Conservation (phyloP, 2,329 filamentous ascomycete genomes). For the Ambrosiella xylebori region DNA sequence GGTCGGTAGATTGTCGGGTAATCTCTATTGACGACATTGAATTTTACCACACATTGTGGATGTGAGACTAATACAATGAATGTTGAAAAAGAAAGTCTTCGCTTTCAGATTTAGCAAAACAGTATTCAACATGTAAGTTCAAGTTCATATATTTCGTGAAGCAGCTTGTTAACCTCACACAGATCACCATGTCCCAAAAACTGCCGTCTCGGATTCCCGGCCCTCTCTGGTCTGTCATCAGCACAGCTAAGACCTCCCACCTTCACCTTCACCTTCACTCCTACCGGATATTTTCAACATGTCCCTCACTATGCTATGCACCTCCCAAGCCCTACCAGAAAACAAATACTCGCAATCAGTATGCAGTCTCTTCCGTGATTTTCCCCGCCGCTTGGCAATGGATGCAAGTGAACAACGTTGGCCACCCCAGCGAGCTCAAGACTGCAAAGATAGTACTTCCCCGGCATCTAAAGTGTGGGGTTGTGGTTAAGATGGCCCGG, state of each 20-base stretch:
- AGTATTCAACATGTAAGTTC: no score
- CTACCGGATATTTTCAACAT: not conserved
- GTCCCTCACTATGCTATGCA: not conserved
- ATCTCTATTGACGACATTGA: not conserved
- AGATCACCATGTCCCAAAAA: not conserved
- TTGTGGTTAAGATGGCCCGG: constrained; percentile 7
- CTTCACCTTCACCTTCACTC: not conserved
- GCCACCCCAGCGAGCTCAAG: not conserved
- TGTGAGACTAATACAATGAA: not conserved
- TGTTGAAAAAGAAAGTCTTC: no score
- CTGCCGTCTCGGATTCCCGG: not conserved
- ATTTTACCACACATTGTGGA: not conserved
- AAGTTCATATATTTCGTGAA: no score
- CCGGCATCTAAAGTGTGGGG: not conserved
- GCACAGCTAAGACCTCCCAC: not conserved
- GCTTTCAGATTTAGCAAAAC: no score
- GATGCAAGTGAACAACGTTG: not conserved
- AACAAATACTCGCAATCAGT: no score
- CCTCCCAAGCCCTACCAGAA: not conserved
- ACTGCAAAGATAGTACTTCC: constrained; percentile 1
- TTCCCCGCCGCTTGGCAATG: constrained; percentile 7
- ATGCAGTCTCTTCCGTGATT: not conserved
- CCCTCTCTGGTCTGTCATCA: not conserved
- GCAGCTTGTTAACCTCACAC: no score
- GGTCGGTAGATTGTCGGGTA: not conserved